A percentile compares a stretch with the other conserved stretches of the same genome.
Evolutionary conservation across 2,329 filamentous ascomycete genomes (phyloP).

Genomic region (Aspergillus pseudoglaucus): DNA sequence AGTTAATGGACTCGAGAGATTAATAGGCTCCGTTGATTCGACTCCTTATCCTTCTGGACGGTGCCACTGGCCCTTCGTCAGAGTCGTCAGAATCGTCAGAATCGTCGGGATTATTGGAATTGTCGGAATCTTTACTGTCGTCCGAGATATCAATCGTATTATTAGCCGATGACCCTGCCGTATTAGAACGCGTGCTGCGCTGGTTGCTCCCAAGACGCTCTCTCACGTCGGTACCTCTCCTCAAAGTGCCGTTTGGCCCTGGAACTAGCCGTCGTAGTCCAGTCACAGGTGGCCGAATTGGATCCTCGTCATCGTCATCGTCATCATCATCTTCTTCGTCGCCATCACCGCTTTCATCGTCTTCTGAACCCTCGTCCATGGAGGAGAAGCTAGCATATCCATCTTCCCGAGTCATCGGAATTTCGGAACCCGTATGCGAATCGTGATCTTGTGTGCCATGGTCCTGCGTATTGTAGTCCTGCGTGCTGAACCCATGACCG

Average conservation of each 20-base stretch:
- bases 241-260: not conserved
- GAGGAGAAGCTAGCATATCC: conserved; percentile 4
- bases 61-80: conserved; percentile 21
- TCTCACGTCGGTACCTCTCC: not conserved
- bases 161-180: conserved; percentile 13
- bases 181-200: not conserved
- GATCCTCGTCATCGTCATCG: conserved; percentile 17
- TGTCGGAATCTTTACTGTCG: conserved; percentile 20
- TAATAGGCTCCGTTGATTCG: not conserved
- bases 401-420: conserved; percentile 6
- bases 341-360: conserved; percentile 9
- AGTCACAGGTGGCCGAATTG: conserved; percentile 11
- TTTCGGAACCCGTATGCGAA: conserved; percentile 12
- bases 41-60: conserved; percentile 15
- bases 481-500: conserved; percentile 8
- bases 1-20: not conserved
- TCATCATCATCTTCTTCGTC: conserved; percentile 6
- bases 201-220: not conserved
- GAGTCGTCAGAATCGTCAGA: conserved; percentile 12
- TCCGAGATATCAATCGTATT: conserved; percentile 15
- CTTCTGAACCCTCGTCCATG: conserved; percentile 8
- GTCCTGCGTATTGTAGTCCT: conserved; percentile 4
- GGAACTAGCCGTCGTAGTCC: conserved; percentile 7
- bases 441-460: conserved; percentile 6
- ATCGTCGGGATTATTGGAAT: conserved; percentile 22